phyloP scores from a whole-genome alignment of 257 asterid genomes.

The Lantana camara region DNA sequence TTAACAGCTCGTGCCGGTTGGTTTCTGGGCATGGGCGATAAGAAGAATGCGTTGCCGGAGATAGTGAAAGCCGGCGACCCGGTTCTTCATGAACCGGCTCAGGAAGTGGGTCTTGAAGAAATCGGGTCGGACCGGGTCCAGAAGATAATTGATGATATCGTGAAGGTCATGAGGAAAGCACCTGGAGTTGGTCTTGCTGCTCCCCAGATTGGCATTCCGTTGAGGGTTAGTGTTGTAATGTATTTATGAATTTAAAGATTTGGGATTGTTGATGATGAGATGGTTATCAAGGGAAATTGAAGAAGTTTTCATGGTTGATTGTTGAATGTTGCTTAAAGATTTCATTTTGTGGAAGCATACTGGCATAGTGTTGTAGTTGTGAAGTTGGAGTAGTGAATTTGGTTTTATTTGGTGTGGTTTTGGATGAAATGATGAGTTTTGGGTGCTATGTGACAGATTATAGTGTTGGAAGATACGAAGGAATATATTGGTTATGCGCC shows the following conservation, averaged over 20 bases:
- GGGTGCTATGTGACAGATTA: slow-evolving; percentile 46
- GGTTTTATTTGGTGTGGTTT: neutral
- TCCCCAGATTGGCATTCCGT: slow-evolving; percentile 91
- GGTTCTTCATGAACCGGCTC: slow-evolving; percentile 87
- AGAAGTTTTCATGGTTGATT: neutral
- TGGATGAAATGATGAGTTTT: neutral
- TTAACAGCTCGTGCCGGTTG: slow-evolving; percentile 66
- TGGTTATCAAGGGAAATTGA: neutral
- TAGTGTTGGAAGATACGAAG: slow-evolving; percentile 84
- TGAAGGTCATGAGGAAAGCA: slow-evolving; percentile 74
- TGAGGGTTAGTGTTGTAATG: slow-evolving; percentile 52
- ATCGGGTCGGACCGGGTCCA: slow-evolving; percentile 81
- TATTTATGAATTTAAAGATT: neutral
- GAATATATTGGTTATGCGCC: slow-evolving; percentile 73
- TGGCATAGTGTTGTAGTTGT: too few species aligned
- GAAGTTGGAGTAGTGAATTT: neutral
- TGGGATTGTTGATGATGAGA: neutral
- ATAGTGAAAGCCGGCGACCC: slow-evolving; percentile 96
- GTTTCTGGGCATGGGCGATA: slow-evolving; percentile 66
- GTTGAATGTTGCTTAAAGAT: neutral
- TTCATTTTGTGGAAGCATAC: too few species aligned
- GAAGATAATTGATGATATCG: slow-evolving; percentile 84
- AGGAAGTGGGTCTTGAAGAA: slow-evolving; percentile 62
- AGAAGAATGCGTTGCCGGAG: slow-evolving; percentile 63
- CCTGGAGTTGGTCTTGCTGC: slow-evolving; percentile 99